These are phyloP conservation scores for Ballota nigra DNA, from an alignment of 257 asterid species.

Conservation along the genomic window DNA sequence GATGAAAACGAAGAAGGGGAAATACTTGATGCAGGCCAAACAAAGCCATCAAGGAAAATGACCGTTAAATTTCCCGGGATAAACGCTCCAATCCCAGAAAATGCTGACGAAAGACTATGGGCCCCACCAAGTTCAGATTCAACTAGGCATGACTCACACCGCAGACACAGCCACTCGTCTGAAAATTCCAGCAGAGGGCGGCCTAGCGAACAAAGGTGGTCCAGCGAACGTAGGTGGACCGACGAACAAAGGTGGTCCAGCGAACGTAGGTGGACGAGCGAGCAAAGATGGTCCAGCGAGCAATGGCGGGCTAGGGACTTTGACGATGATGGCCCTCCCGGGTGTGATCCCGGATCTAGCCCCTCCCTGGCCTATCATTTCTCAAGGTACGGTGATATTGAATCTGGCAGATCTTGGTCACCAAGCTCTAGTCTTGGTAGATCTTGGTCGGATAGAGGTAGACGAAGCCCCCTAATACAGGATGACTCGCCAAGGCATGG, in stretches of 20 bases:
- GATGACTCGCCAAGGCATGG: slow-evolving; percentile 38
- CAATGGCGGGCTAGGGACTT: slow-evolving; percentile 41
- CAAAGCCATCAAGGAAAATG: slow-evolving; percentile 50
- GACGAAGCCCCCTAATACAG: slow-evolving; percentile 45
- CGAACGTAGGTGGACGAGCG: slow-evolving; percentile 36
- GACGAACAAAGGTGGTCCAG: slow-evolving; percentile 34
- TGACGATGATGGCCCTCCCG: slow-evolving; percentile 83
- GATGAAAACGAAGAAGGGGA: slow-evolving; percentile 75
- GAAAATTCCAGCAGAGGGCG: slow-evolving; percentile 43
- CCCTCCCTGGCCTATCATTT: slow-evolving; percentile 51
- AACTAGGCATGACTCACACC: slow-evolving; percentile 44
- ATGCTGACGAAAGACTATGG: slow-evolving; percentile 79
- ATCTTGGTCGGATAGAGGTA: slow-evolving; percentile 58
- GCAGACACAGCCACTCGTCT: slow-evolving; percentile 36
- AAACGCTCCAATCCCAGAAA: slow-evolving; percentile 89
- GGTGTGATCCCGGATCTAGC: slow-evolving; percentile 63
- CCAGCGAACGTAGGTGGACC: slow-evolving; percentile 24
- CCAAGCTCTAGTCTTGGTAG: slow-evolving; percentile 59
- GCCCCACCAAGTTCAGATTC: slow-evolving; percentile 28
- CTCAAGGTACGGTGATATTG: slow-evolving; percentile 43
- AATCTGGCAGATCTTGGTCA: slow-evolving; percentile 33
- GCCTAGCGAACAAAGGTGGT: slow-evolving; percentile 38
- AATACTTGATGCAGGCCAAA: slow-evolving; percentile 42
- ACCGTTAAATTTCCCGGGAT: slow-evolving; percentile 83
- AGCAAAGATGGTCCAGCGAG: slow-evolving; percentile 39